Conservation (phyloP, 1,284 basidiomycete species). For the Megacollybia platyphylla region DNA sequence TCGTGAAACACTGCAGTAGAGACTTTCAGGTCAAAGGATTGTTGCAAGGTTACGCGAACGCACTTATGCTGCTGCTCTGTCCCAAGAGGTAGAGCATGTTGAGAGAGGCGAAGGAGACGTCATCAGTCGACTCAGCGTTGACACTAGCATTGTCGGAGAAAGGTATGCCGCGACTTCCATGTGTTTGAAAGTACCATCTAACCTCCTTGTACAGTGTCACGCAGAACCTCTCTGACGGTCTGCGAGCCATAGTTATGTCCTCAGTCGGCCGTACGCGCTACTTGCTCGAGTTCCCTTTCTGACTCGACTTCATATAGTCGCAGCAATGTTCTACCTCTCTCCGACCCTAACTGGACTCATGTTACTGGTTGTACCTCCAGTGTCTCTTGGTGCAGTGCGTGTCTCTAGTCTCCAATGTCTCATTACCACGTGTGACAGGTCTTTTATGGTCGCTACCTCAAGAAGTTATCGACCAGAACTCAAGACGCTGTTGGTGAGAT, state of each 20-base stretch:
- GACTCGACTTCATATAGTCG: slow-evolving; percentile 41
- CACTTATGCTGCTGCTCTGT: slow-evolving; percentile 72
- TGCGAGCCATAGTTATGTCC: slow-evolving; percentile 81
- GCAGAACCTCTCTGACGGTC: slow-evolving; percentile 84
- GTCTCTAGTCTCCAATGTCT: slow-evolving; percentile 6
- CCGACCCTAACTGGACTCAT: slow-evolving; percentile 85
- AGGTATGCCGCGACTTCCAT: slow-evolving; percentile 34
- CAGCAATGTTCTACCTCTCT: slow-evolving; percentile 94
- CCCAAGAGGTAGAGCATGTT: slow-evolving; percentile 88
- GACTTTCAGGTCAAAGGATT: slow-evolving; percentile 72
- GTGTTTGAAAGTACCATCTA: background rate
- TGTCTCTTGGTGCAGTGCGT: slow-evolving; percentile 85
- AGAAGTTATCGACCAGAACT: slow-evolving; percentile 82
- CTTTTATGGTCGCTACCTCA: slow-evolving; percentile 91
- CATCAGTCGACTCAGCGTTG: slow-evolving; percentile 81
- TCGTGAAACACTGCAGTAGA: slow-evolving; percentile 5
- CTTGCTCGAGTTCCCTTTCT: slow-evolving; percentile 4
- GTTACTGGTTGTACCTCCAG: slow-evolving; percentile 90
- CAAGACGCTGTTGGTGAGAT: slow-evolving; percentile 93
- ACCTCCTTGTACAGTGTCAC: slow-evolving; percentile 49
- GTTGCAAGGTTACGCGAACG: slow-evolving; percentile 79
- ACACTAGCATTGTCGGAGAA: slow-evolving; percentile 93
- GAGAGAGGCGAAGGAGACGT: slow-evolving; percentile 93
- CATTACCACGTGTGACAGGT: slow-evolving; percentile 33
- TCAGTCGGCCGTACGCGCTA: slow-evolving; percentile 66